A percentile compares a stretch with the other conserved stretches of the same genome.
Conservation (phyloP, 2,329 filamentous ascomycete genomes). For the Chalara sp. region DNA sequence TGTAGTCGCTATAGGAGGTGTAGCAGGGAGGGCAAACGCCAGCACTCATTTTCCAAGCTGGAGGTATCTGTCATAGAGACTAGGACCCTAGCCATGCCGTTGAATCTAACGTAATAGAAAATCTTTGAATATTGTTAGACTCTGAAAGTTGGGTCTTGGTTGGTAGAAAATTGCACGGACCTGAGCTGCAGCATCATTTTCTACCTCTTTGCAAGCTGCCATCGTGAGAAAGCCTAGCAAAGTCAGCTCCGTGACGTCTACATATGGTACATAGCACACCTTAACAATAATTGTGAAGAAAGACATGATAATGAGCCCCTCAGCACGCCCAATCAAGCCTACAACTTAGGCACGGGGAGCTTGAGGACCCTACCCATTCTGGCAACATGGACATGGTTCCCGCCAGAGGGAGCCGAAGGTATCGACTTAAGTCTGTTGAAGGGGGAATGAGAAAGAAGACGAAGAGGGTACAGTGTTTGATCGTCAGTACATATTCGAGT, state of each 20-base stretch:
- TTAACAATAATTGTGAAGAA: slow-evolving; percentile 38
- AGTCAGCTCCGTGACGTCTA: not conserved
- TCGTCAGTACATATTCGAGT: not conserved
- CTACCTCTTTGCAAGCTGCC: slow-evolving; percentile 53
- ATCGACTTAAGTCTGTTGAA: slow-evolving; percentile 18
- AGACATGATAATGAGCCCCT: slow-evolving; percentile 52
- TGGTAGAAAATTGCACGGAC: slow-evolving; percentile 40
- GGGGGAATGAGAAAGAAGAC: slow-evolving; percentile 22
- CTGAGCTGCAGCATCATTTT: slow-evolving; percentile 49
- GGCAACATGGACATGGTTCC: slow-evolving; percentile 22
- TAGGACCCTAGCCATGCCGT: slow-evolving; percentile 48
- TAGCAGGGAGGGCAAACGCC: slow-evolving; percentile 47
- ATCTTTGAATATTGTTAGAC: slow-evolving; percentile 7
- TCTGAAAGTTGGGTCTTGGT: not conserved
- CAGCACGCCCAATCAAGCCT: slow-evolving; percentile 60
- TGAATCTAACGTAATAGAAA: slow-evolving; percentile 23
- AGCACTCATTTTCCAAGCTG: slow-evolving; percentile 51
- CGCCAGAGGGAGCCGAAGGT: slow-evolving; percentile 14
- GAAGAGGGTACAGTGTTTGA: slow-evolving; percentile 13
- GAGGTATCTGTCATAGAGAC: slow-evolving; percentile 66
- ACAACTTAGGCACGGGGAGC: slow-evolving; percentile 54
- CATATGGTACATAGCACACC: not conserved
- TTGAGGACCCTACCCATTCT: slow-evolving; percentile 19
- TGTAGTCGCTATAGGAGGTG: slow-evolving; percentile 60
- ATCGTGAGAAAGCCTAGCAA: slow-evolving; percentile 54